These are phyloP conservation scores for Colletotrichum tofieldiae DNA, from an alignment of 2,329 filamentous ascomycete genomes.

Conservation along the genomic window DNA sequence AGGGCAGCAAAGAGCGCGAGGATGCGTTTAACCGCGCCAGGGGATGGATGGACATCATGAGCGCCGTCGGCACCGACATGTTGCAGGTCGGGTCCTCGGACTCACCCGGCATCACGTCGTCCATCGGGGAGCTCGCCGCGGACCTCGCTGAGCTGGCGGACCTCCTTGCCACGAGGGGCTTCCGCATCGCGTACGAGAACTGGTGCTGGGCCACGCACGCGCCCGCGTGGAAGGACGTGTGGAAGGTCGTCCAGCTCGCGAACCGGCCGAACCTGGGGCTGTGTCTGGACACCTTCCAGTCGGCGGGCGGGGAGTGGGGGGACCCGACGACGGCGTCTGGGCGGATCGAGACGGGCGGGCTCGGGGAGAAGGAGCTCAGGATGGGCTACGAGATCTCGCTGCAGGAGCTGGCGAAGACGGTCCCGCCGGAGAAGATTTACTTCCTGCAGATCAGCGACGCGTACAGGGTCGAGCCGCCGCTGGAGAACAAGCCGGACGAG, in stretches of 20 bases:
- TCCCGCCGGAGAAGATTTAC: constrained; percentile 81
- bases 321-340: constrained; percentile 78
- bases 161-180: constrained; percentile 69
- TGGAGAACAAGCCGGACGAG: constrained; percentile 65
- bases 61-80: constrained; percentile 78
- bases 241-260: constrained; percentile 76
- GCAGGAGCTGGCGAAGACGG: constrained; percentile 66
- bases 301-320: constrained; percentile 79
- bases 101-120: constrained; percentile 67
- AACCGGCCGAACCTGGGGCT: constrained; percentile 78
- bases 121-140: constrained; percentile 66
- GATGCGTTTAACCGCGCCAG: constrained; percentile 74
- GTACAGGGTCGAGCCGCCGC: constrained; percentile 72
- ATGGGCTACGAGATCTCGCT: constrained; percentile 69
- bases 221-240: constrained; percentile 78
- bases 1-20: constrained; percentile 69
- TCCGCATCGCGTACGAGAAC: constrained; percentile 82
- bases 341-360: constrained; percentile 63
- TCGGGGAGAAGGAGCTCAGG: constrained; percentile 61
- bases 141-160: constrained; percentile 78
- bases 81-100: constrained; percentile 80
- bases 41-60: constrained; percentile 82
- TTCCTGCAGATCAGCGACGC: constrained; percentile 83
- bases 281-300: constrained; percentile 86
- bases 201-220: constrained; percentile 86